Base-by-base conservation (phyloP, 805 yeast species). In the Wickerhamomyces mucosus region DNA sequence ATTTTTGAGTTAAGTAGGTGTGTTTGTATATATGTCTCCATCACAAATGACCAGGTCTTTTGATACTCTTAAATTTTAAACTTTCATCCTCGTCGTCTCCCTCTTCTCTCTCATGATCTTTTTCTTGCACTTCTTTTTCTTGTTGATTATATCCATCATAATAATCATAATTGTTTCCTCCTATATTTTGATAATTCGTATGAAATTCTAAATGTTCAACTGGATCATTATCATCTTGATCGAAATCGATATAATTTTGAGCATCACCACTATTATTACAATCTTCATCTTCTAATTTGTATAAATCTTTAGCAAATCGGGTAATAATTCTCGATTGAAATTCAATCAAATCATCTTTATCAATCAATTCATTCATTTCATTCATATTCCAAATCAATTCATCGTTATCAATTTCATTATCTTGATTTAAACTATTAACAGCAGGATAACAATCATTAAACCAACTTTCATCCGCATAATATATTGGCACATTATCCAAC, bases 401-500 rank as follows among this genome's bases (percentile, higher is more conserved):
- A 26, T 13, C 18, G 26, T 45, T 56, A 15, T 28, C 27, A 9
- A 29, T 32, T 21, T 28, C 29, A 12, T 18, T 15, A 19, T 31
- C 33, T 4, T 29, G 33, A 7, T 28, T 25, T 4, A 40, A 26
- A 4, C 20, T 36, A 9, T 23, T 15, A 4, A 63, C 62, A 5
- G 69, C 75, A 0, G 77, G 70, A 38, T 63, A 74, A 39, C 78
- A 72, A n/a, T 63, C 65, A 30, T 49, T 56, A 17, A 45, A 42
- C 65, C 63, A 63, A 13, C 32, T 23, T 7, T 28, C 28, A n/a
- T 8, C 30, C 14, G 51, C 39, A 0, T 56, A 46, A 31, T 55
- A 61, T 7, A 63, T 47, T 1, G 88, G 88, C 4, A 81, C 65
- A 18, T 63, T 60, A 4, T 58, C 56, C 21, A 81, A 66, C 92